These are phyloP conservation scores for Termitomyces sp. DNA, from an alignment of 768 basidiomycete species.

Conservation along the genomic window DNA sequence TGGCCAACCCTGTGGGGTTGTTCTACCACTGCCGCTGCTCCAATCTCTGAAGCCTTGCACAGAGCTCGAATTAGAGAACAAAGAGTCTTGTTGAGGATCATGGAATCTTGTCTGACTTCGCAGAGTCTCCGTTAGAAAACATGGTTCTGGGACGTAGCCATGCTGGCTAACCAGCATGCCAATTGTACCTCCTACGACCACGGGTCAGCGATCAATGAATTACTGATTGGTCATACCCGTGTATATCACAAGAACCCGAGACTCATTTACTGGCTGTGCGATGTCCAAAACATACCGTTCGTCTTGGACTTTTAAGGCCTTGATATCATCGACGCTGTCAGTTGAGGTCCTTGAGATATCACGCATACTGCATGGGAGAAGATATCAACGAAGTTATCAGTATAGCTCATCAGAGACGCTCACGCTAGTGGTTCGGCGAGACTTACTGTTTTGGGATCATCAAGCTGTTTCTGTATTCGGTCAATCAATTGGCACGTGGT, in stretches of 20 bases:
- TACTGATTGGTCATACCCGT: constrained; percentile 38
- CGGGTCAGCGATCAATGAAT: not conserved
- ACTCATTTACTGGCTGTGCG: constrained; percentile 52
- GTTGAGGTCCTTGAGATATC: not conserved
- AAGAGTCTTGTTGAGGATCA: constrained; percentile 81
- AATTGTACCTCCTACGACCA: constrained; percentile 66
- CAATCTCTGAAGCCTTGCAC: constrained; percentile 78
- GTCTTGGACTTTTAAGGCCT: not conserved
- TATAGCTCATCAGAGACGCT: not conserved
- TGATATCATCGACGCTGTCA: not conserved
- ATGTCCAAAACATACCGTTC: constrained; percentile 39
- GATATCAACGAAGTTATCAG: not conserved
- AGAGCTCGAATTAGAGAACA: constrained; percentile 76
- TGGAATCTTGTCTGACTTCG: constrained; percentile 84
- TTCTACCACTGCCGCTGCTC: constrained; percentile 55
- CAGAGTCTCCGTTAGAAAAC: constrained; percentile 81
- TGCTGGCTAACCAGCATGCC: constrained; percentile 77
- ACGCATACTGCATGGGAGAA: not conserved
- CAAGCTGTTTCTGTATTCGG: not conserved
- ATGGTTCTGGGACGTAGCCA: constrained; percentile 82
- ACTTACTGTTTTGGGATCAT: too few relatives aligned
- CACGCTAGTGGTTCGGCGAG: not conserved
- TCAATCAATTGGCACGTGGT: constrained; percentile 18
- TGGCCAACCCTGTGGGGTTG: constrained; percentile 34
- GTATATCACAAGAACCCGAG: constrained; percentile 82